Percentiles rank a stretch among this genome's conserved stretches.
These are phyloP conservation scores for Clonostachys sp. DNA, from an alignment of 2,329 filamentous ascomycete genomes.

Conservation along the genomic window DNA sequence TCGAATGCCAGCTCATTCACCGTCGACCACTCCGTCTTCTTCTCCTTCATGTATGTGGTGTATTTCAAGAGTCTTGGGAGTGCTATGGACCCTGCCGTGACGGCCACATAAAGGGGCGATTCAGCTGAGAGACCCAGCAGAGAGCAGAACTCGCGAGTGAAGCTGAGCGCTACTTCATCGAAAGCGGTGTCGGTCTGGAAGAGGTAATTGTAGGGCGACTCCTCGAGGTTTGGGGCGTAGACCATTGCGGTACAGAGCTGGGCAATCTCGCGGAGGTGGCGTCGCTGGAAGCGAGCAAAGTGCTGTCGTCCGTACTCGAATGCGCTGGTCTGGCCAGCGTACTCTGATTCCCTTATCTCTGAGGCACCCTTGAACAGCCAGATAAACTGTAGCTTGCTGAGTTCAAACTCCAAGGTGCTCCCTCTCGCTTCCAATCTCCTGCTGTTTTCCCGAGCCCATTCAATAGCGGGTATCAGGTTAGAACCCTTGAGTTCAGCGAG, in stretches of 20 bases:
- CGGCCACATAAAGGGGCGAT: slow-evolving; percentile 87
- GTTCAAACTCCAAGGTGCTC: slow-evolving; percentile 92
- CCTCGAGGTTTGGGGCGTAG: slow-evolving; percentile 67
- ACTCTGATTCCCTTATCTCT: neutral
- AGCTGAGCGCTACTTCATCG: slow-evolving; percentile 78
- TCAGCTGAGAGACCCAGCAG: slow-evolving; percentile 85
- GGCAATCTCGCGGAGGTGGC: slow-evolving; percentile 76
- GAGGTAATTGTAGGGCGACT: slow-evolving; percentile 73
- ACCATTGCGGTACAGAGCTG: slow-evolving; percentile 78
- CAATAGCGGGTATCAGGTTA: slow-evolving; percentile 78
- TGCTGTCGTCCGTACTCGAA: slow-evolving; percentile 70
- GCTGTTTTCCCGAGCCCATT: slow-evolving; percentile 75
- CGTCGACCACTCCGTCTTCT: slow-evolving; percentile 92
- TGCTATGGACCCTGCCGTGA: slow-evolving; percentile 88
- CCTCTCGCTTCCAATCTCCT: slow-evolving; percentile 71
- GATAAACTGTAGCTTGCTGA: slow-evolving; percentile 84
- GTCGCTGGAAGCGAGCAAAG: slow-evolving; percentile 68
- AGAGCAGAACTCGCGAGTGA: slow-evolving; percentile 92
- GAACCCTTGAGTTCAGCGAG: slow-evolving; percentile 67
- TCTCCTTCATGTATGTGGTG: slow-evolving; percentile 79
- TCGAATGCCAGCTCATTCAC: slow-evolving; percentile 84
- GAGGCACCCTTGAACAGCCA: slow-evolving; percentile 69
- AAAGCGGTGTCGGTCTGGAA: slow-evolving; percentile 76
- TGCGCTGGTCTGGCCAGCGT: slow-evolving; percentile 37
- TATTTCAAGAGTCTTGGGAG: slow-evolving; percentile 86